Base-by-base conservation (phyloP, 2,329 filamentous ascomycete genomes). In the Colletotrichum euphorbiae region DNA sequence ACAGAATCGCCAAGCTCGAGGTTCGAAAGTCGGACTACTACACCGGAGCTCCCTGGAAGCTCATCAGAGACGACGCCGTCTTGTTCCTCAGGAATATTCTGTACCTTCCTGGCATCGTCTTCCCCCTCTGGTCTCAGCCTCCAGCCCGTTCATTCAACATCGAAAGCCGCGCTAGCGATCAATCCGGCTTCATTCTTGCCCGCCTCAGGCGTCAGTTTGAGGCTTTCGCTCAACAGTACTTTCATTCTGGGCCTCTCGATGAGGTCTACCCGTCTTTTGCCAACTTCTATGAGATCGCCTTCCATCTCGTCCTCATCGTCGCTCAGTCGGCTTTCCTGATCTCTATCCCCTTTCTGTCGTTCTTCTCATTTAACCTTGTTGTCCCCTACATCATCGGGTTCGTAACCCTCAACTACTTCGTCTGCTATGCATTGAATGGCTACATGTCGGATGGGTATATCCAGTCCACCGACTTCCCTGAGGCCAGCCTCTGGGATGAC, bases 301-400 rank as follows among this genome's bases (percentile, higher is more conserved):
- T 92, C 21, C 91, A 93, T 72, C 42, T 81, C 2, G 63, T 91
- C 38, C 82, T 93, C 4, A 74, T 85, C 33, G 59, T 90, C 9
- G 73, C 86, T n/a, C 91, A 93, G 77, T 71, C 87, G 0, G 72
- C 73, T 0, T 91, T 92, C 74, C 74, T 93, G 4, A 7, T 90
- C 0, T 82, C 83, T 0, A 73, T 93, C 2, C 86, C 89, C 0
- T 75, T 87, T 2, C 74, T 80, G 31, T 48, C 57, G 4, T 43
- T 83, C 59, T 69, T 87, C 63, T 84, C 83, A 19, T 74, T 86
- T 54, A 89, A 84, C 82, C 74, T 80, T n/a, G 82, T 83, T 0
- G 73, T 73, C 0, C 42, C 78, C 0, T 78, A 75, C 9, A 71
- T 85, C 6, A 76, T 72, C 6, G 77, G 74, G 1, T 88, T 87